Conservation (phyloP, 257 asterid genomes). For the Linaria vulgaris region DNA sequence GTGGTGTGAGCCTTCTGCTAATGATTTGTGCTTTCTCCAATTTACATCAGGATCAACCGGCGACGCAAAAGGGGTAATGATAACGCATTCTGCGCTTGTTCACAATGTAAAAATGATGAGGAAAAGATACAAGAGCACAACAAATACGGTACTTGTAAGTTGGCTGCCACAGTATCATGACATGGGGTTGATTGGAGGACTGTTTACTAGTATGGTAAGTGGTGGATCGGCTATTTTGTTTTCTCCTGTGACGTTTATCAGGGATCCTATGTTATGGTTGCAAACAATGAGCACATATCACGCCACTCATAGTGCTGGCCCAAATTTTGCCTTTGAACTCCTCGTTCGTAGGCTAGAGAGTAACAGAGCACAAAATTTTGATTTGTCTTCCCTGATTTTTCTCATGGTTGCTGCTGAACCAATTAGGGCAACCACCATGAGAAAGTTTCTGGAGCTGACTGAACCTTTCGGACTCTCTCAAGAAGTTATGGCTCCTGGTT, state of each 20-base stretch:
- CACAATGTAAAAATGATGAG: constrained; percentile 72
- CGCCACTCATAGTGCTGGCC: constrained; percentile 78
- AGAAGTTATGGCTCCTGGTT: constrained; percentile 66
- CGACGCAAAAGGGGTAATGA: constrained; percentile 73
- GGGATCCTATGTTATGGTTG: constrained; percentile 60
- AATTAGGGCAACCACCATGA: constrained; percentile 46
- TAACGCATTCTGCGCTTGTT: constrained; percentile 59
- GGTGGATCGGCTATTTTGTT: constrained; percentile 65
- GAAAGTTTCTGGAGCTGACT: constrained; percentile 52
- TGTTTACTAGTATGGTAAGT: constrained; percentile 59
- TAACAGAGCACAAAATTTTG: constrained; percentile 32
- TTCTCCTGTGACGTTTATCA: constrained; percentile 59
- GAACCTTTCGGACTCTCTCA: constrained; percentile 52
- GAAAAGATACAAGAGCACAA: constrained; percentile 50
- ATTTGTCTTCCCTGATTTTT: constrained; percentile 54
- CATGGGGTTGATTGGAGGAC: constrained; percentile 76
- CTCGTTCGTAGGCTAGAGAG: constrained; percentile 49
- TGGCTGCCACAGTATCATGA: constrained; percentile 82
- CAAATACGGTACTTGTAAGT: constrained; percentile 56
- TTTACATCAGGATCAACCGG: constrained; percentile 75
- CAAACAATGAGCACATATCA: constrained; percentile 46
- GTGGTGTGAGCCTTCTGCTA: constrained; percentile 28
- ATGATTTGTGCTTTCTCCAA: constrained; percentile 61
- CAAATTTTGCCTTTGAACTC: constrained; percentile 67
- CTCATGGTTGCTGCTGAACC: constrained; percentile 82